These are phyloP conservation scores for Hypoxylon fragiforme DNA, from an alignment of 495 filamentous ascomycete genomes.

Conservation along the genomic window DNA sequence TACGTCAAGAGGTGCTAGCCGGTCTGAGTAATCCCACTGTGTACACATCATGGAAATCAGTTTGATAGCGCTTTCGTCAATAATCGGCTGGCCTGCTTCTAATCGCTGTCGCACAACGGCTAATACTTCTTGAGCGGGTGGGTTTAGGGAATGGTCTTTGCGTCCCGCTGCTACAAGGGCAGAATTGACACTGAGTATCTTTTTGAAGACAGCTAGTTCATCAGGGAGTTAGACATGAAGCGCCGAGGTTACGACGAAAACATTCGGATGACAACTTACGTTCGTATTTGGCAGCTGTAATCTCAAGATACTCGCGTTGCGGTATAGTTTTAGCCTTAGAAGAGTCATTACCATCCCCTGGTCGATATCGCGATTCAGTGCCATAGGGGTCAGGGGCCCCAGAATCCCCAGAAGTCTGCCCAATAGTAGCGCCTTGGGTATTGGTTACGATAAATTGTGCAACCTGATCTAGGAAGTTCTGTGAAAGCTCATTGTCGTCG, in stretches of 20 bases:
- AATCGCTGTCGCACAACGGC: slow-evolving; percentile 58
- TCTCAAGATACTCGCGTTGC: slow-evolving; percentile 82
- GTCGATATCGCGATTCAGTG: slow-evolving; percentile 74
- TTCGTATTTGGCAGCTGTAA: slow-evolving; percentile 51
- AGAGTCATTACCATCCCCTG: slow-evolving; percentile 52
- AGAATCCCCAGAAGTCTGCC: slow-evolving; percentile 48
- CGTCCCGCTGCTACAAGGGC: slow-evolving; percentile 66
- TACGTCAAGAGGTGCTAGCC: slow-evolving; percentile 83
- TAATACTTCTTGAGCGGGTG: slow-evolving; percentile 65
- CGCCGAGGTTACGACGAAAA: slow-evolving; percentile 31
- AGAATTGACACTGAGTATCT: slow-evolving; percentile 71
- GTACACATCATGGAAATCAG: slow-evolving; percentile 69
- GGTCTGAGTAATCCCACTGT: slow-evolving; percentile 73
- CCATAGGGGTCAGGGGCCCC: slow-evolving; percentile 71
- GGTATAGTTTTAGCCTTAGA: slow-evolving; percentile 69
- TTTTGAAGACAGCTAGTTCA: slow-evolving; percentile 65
- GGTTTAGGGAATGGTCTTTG: slow-evolving; percentile 74
- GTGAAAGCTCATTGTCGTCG: slow-evolving; percentile 84
- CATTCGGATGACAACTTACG: slow-evolving; percentile 38
- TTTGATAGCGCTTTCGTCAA: slow-evolving; percentile 50
- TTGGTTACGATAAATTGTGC: slow-evolving; percentile 92
- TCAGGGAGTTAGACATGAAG: slow-evolving; percentile 50
- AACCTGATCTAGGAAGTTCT: slow-evolving; percentile 89
- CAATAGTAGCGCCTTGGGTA: slow-evolving; percentile 81
- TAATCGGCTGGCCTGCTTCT: slow-evolving; percentile 49